Conservation (phyloP, 2,329 filamentous ascomycete genomes). For the Aspergillus viridinutans region DNA sequence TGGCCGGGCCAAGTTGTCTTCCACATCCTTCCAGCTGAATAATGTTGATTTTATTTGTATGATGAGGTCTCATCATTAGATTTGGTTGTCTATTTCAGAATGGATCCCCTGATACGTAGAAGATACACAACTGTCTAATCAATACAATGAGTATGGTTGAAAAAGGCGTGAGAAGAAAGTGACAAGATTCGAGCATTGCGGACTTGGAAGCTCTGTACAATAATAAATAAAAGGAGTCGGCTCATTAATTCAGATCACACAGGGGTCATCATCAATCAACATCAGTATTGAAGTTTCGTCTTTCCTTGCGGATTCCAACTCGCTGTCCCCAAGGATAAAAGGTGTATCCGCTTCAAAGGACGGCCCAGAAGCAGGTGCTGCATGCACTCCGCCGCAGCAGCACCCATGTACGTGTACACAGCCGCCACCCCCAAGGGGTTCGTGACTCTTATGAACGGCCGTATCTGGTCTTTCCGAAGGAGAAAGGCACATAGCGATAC, state of each 20-base stretch:
- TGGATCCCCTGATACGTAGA: not conserved
- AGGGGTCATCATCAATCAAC: conserved; percentile 9
- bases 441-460: conserved; percentile 31
- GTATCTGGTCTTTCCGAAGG: conserved; percentile 83
- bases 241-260: conserved; percentile 5
- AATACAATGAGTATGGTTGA: conserved; percentile 2
- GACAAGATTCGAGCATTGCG: not conserved
- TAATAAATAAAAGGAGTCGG: not conserved
- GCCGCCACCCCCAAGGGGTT: not conserved
- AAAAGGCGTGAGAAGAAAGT: not conserved
- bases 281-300: not conserved
- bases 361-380: not conserved
- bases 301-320: not conserved
- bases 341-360: not conserved
- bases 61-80: not conserved
- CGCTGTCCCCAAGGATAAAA: not conserved
- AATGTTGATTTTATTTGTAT: no score
- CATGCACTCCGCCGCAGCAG: not conserved
- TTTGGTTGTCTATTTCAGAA: not conserved
- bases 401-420: not conserved
- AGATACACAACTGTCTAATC: not conserved
- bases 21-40: not conserved
- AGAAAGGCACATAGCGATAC: conserved; percentile 95
- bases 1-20: not conserved
- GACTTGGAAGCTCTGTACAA: conserved; percentile 7